phyloP scores from a whole-genome alignment of 2,329 filamentous ascomycete genomes.

The Fusarium equiseti region DNA sequence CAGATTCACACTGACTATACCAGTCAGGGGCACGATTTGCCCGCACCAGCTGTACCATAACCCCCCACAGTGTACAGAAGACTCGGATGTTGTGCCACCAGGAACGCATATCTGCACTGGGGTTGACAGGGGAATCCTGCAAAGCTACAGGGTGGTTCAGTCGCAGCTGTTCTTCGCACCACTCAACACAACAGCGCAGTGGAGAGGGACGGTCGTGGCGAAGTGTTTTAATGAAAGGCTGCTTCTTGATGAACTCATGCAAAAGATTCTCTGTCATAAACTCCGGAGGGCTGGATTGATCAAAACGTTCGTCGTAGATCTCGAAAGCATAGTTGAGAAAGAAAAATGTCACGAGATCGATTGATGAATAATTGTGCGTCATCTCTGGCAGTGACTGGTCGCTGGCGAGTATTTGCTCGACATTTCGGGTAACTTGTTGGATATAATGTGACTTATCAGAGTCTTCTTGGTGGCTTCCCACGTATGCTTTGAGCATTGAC shows the following conservation, averaged over 20 bases:
- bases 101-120: constrained; percentile 13
- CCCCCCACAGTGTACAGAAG: constrained; percentile 45
- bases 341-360: constrained; percentile 42
- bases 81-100: constrained; percentile 44
- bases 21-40: constrained; percentile 33
- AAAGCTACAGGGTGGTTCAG: constrained; percentile 26
- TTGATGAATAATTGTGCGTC: constrained; percentile 26
- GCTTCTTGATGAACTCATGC: constrained; percentile 39
- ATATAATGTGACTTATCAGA: constrained; percentile 4
- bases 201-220: constrained; percentile 12
- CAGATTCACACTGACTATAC: constrained; percentile 41
- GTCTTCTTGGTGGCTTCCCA: constrained; percentile 30
- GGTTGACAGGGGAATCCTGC: constrained; percentile 27
- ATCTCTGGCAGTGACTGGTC: constrained; percentile 22
- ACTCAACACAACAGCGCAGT: constrained; percentile 33
- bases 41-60: constrained; percentile 31
- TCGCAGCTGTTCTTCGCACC: constrained; percentile 41
- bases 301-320: constrained; percentile 33
- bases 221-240: constrained; percentile 30
- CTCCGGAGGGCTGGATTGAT: constrained; percentile 3
- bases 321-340: constrained; percentile 39
- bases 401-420: constrained; percentile 20
- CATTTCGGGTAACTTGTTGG: constrained; percentile 13
- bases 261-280: constrained; percentile 34
- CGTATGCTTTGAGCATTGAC: constrained; percentile 34